These are phyloP conservation scores for Gnomoniopsis sp. DNA, from an alignment of 2,329 filamentous ascomycete species.

Conservation along the genomic window DNA sequence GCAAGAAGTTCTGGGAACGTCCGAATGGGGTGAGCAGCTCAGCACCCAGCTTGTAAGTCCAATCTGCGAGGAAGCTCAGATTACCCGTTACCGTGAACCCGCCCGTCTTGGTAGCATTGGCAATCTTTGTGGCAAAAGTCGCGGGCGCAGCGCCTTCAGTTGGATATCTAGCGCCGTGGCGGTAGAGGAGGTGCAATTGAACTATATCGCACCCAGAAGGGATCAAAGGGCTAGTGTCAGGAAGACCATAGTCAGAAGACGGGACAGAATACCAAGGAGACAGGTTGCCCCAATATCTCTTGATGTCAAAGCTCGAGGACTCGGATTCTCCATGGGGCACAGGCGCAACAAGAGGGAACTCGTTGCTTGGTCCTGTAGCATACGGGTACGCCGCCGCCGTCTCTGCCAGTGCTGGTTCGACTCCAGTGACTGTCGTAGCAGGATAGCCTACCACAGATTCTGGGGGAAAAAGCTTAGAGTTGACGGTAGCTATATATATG, in stretches of 20 bases:
- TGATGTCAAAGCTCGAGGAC: conserved; percentile 27
- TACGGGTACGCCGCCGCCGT: conserved; percentile 27
- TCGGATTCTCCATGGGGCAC: conserved; percentile 23
- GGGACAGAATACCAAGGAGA: conserved; percentile 32
- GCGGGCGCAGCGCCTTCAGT: conserved; percentile 27
- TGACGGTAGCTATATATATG: conserved; percentile 23
- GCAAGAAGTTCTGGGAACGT: conserved; percentile 37
- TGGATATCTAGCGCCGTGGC: conserved; percentile 31
- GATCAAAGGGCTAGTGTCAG: conserved; percentile 27
- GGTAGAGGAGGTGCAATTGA: conserved; percentile 31
- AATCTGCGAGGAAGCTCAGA: conserved; percentile 27
- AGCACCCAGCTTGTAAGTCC: conserved; percentile 33
- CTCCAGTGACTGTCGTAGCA: conserved; percentile 26
- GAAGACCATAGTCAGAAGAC: conserved; percentile 29
- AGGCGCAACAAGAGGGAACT: conserved; percentile 29
- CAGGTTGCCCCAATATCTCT: conserved; percentile 30
- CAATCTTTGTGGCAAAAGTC: conserved; percentile 29
- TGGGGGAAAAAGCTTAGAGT: conserved; percentile 27
- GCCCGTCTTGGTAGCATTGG: conserved; percentile 30
- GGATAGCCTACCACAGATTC: conserved; percentile 28
- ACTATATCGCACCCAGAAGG: conserved; percentile 28
- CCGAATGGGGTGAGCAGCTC: conserved; percentile 35
- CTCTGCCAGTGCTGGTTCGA: conserved; percentile 26
- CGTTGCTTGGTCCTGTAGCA: conserved; percentile 24
- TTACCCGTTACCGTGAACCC: conserved; percentile 28